phyloP scores from a whole-genome alignment of 2,329 filamentous ascomycete genomes.

The Apiospora hydei region DNA sequence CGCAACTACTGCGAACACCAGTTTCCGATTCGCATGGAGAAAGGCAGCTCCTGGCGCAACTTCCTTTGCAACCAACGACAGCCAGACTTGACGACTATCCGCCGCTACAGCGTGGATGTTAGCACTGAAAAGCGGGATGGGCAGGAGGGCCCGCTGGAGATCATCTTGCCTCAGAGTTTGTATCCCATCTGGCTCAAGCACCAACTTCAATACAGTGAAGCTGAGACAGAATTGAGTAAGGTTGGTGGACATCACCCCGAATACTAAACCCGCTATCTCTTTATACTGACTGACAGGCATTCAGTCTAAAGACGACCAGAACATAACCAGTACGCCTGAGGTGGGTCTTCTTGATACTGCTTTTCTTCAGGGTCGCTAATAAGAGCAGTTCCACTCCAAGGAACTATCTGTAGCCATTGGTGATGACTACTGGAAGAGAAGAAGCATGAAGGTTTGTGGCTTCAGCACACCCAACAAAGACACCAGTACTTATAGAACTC shows the following conservation, averaged over 20 bases:
- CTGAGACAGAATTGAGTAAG: background rate
- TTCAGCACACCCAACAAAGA: no score
- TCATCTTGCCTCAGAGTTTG: slow-evolving; percentile 23
- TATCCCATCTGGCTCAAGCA: background rate
- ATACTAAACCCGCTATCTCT: no score
- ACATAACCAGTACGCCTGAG: background rate
- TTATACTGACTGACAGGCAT: background rate
- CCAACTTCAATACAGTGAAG: background rate
- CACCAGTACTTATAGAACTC: background rate
- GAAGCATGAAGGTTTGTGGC: slow-evolving; percentile 24
- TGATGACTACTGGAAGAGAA: slow-evolving; percentile 28
- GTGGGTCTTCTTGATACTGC: background rate
- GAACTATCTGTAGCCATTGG: slow-evolving; percentile 26
- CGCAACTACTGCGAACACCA: background rate
- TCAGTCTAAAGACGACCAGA: background rate
- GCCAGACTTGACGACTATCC: background rate
- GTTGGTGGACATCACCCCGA: background rate
- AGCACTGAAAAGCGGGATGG: background rate
- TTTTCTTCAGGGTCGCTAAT: background rate
- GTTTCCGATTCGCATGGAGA: slow-evolving; percentile 24
- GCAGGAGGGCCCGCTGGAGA: slow-evolving; percentile 11
- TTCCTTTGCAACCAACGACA: slow-evolving; percentile 26
- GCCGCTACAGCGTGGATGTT: background rate
- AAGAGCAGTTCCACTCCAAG: slow-evolving; percentile 4
- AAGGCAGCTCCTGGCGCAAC: slow-evolving; percentile 27